phyloP scores from a whole-genome alignment of 2,329 filamentous ascomycete species.

The Colletotrichum chrysophilum region DNA sequence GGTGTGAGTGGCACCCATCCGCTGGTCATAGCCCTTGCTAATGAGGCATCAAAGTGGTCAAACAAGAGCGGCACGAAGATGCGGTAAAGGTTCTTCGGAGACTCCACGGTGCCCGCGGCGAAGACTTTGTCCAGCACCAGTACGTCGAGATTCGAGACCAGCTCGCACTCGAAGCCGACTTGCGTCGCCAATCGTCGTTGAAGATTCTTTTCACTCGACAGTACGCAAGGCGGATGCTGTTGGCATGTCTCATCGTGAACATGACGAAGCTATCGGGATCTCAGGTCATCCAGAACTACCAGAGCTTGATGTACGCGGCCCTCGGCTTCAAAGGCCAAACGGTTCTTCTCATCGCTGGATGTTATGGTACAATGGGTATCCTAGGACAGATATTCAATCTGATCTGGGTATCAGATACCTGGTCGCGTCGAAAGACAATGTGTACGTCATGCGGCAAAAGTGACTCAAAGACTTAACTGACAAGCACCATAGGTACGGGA shows the following conservation, averaged over 20 bases:
- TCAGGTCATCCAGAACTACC: not conserved
- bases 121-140: not conserved
- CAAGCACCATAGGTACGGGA: not conserved
- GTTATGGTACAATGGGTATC: not conserved
- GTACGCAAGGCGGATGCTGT: not conserved
- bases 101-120: not conserved
- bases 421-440: not conserved
- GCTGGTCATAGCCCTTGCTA: not conserved
- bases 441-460: not conserved
- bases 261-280: not conserved
- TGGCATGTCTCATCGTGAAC: not conserved
- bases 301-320: not conserved
- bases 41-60: not conserved
- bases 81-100: not conserved
- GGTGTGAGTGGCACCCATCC: not conserved
- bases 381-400: not conserved
- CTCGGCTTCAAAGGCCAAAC: not conserved
- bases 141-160: not conserved
- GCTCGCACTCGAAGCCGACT: not conserved
- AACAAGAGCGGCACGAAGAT: not conserved
- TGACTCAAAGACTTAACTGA: not conserved
- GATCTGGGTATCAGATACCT: not conserved
- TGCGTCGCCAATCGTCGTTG: not conserved
- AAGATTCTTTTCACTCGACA: not conserved
- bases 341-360: not conserved